A percentile compares a stretch with the other conserved stretches of the same genome.
phyloP scores from a whole-genome alignment of 2,329 filamentous ascomycete species.

The Alternaria dauci region DNA sequence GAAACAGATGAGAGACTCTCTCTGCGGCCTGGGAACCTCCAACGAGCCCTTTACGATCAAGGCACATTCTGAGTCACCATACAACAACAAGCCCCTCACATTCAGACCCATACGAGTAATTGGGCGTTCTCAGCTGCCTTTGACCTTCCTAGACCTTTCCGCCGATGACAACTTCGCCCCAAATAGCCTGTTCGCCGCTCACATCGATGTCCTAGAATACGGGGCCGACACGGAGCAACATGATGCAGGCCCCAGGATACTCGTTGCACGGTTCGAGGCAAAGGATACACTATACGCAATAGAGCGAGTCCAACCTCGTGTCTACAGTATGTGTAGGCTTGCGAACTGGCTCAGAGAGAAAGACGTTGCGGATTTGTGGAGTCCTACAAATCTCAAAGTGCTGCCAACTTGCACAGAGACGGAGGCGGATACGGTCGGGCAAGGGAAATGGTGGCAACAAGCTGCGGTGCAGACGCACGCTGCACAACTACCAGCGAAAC shows the following conservation, averaged over 20 bases:
- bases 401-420: constrained; percentile 66
- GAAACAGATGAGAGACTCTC: constrained; percentile 44
- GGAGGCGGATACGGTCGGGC: background rate
- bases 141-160: constrained; percentile 49
- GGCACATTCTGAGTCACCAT: constrained; percentile 40
- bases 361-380: constrained; percentile 54
- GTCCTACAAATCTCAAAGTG: constrained; percentile 51
- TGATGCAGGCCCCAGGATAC: constrained; percentile 31
- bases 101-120: constrained; percentile 49
- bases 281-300: constrained; percentile 83
- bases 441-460: constrained; percentile 44
- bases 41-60: constrained; percentile 44
- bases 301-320: constrained; percentile 67
- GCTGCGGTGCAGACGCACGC: constrained; percentile 33
- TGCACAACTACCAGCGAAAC: constrained; percentile 29
- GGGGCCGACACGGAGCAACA: constrained; percentile 15
- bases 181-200: constrained; percentile 47
- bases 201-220: constrained; percentile 45
- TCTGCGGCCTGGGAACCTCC: constrained; percentile 39
- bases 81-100: constrained; percentile 34
- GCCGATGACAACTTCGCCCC: constrained; percentile 31
- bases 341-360: constrained; percentile 71
- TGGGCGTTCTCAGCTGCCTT: constrained; percentile 47
- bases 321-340: constrained; percentile 75
- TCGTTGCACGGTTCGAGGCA: constrained; percentile 46